Evolutionary conservation across 2,329 filamentous ascomycete genomes (phyloP).

Genomic region (Aspergillus ruber): DNA sequence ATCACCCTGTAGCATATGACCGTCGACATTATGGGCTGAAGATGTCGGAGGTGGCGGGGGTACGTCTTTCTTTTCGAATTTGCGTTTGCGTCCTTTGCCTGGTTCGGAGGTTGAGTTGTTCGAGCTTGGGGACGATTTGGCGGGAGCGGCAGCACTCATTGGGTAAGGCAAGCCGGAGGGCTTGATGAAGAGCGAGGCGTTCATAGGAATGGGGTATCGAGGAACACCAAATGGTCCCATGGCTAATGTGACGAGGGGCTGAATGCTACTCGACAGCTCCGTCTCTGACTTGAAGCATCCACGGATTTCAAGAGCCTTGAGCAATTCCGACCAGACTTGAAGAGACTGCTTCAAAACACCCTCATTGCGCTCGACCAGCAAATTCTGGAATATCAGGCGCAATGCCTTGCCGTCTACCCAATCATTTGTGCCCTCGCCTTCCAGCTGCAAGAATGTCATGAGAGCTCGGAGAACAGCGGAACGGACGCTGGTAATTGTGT

Average conservation of each 20-base stretch:
- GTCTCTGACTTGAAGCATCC: constrained; percentile 59
- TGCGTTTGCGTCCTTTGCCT: constrained; percentile 68
- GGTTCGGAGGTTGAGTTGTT: constrained; percentile 51
- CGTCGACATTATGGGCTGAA: constrained; percentile 89
- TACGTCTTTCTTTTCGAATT: constrained; percentile 76
- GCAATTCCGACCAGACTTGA: constrained; percentile 77
- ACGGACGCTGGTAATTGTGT: constrained; percentile 94
- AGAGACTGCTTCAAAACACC: constrained; percentile 75
- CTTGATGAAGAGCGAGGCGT: constrained; percentile 79
- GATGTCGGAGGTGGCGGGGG: constrained; percentile 40
- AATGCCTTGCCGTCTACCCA: constrained; percentile 91
- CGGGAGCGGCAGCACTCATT: constrained; percentile 32
- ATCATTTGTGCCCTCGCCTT: constrained; percentile 69
- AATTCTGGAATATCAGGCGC: constrained; percentile 87
- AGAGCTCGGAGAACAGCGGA: constrained; percentile 88
- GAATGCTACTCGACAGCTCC: constrained; percentile 69
- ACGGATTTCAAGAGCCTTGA: constrained; percentile 58
- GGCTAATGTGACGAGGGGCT: constrained; percentile 75
- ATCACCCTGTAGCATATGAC: constrained; percentile 95
- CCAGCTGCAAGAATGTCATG: constrained; percentile 84
- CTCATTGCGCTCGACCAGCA: constrained; percentile 85
- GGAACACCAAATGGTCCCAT: constrained; percentile 89
- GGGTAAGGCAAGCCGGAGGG: constrained; percentile 84
- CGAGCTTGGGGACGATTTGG: constrained; percentile 38
- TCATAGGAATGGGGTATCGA: constrained; percentile 87